Evolutionary conservation across 1,284 basidiomycete species (phyloP).

Genomic region (Wolfiporia cocos): DNA sequence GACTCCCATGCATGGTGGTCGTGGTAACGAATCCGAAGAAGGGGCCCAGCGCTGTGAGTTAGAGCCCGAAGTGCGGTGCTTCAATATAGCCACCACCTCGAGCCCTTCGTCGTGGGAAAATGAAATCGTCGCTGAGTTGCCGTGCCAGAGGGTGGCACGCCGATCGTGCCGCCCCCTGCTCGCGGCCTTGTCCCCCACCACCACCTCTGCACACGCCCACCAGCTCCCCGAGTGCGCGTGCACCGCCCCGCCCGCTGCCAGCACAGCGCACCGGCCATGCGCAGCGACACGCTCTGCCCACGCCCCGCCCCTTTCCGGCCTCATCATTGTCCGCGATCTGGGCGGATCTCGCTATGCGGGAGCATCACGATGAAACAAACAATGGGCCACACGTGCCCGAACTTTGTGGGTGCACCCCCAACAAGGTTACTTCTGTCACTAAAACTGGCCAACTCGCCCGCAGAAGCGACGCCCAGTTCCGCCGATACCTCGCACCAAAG

Average conservation of each 20-base stretch:
- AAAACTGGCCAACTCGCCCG: too few relatives aligned
- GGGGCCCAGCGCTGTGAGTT: conserved; percentile 13
- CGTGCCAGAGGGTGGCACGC: conserved; percentile 14
- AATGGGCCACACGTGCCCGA: conserved; percentile 4
- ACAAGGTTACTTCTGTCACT: background rate
- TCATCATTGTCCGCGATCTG: background rate
- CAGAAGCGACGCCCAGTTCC: too few relatives aligned
- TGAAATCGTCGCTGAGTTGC: conserved; percentile 17
- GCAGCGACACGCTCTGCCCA: background rate
- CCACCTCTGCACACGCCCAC: background rate
- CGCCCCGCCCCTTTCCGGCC: background rate
- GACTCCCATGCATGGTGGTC: conserved; percentile 22
- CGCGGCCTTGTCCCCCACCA: conserved; percentile 14
- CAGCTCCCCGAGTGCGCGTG: background rate
- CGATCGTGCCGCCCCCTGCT: conserved; percentile 17
- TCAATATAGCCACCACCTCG: conserved; percentile 14
- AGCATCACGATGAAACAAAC: conserved; percentile 6
- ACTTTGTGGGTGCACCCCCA: conserved; percentile 7
- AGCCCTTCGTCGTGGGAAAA: conserved; percentile 22
- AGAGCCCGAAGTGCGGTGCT: conserved; percentile 14
- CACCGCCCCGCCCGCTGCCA: background rate
- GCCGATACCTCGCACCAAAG: too few relatives aligned
- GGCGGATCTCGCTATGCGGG: conserved; percentile 4
- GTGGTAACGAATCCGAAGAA: conserved; percentile 20
- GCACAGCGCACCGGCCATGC: background rate